A percentile compares a stretch with the other conserved stretches of the same genome.
phyloP scores from a whole-genome alignment of 768 basidiomycete genomes.

The Termitomyces sp. region DNA sequence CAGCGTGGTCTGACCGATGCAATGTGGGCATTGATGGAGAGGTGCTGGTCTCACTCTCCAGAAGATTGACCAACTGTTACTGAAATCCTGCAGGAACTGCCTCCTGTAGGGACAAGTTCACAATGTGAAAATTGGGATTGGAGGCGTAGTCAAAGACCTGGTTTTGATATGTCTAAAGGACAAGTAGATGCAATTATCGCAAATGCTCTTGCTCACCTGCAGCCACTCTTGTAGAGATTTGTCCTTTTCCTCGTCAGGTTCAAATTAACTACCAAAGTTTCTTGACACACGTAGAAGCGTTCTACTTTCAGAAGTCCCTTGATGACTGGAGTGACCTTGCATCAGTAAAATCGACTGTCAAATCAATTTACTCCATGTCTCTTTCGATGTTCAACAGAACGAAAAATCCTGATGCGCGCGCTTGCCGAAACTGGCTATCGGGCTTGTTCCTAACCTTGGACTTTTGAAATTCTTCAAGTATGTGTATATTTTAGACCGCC shows the following conservation, averaged over 20 bases:
- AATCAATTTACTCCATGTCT: no score
- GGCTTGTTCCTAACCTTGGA: no score
- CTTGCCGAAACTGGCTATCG: no score
- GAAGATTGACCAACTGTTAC: not conserved
- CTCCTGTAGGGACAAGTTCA: not conserved
- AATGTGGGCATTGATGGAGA: slow-evolving; percentile 1
- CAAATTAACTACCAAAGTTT: no score
- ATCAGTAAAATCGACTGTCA: no score
- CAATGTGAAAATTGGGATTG: not conserved
- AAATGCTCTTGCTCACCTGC: not conserved
- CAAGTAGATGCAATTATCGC: not conserved
- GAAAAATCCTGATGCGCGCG: no score
- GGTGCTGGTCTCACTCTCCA: not conserved
- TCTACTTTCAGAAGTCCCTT: no score
- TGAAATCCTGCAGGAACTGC: not conserved
- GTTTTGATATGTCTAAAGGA: not conserved
- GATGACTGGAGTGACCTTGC: no score
- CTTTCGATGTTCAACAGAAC: no score
- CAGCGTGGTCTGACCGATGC: not conserved
- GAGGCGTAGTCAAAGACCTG: not conserved
- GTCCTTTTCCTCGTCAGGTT: not conserved
- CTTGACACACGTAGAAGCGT: no score
- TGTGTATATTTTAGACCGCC: no score
- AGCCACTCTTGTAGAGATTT: not conserved
- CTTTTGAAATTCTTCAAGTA: no score